Evolutionary conservation across 2,329 filamentous ascomycete genomes (phyloP), one percentile per base, ranked within the genome.

Genomic region (Exophiala calicioides): DNA sequence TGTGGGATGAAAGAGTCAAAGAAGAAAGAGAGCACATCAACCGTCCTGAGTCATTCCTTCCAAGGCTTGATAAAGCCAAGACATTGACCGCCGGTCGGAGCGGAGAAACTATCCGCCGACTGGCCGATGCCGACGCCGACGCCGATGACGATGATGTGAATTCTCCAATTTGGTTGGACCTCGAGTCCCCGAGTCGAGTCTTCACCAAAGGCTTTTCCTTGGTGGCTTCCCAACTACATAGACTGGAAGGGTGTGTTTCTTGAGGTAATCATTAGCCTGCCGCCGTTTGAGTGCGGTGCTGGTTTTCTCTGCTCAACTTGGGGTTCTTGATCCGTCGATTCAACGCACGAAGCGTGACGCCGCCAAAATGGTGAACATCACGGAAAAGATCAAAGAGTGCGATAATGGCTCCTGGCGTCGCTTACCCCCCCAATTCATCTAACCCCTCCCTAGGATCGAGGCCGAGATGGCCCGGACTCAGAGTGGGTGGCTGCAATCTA

Each of bases 381-480:
- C 93, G 58, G 94, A 98, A 45, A 97, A 95, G 80, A 98, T 98
- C 76, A 98, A 98, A 79, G 93, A 97, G 91, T 95, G 72, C 64
- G 84, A 67, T 15, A 13, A 23, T 15, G 20, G 18, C 13, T 29
- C 6, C 6, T 10, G 4, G 21, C 20, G 20, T 24, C 12, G 12
- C 15, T n/a, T n/a, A n/a, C 29, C 21, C 31, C 12, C 29, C 18
- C 13, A 32, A 31, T 27, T 32, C 24, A 12, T 27, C 50, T 56
- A 43, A 53, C 41, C 15, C 35, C 42, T 31, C 37, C 42, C 31
- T 60, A 96, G 91, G 84, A 98, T 98, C 64, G 93, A 98, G 81
- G 90, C 95, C 74, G 93, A 98, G 85, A 98, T 98, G 93, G 85
- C 82, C 69, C 91, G 82, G 82, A 98, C 93, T 63, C 93, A 98